Evolutionary conservation across 495 filamentous ascomycete species (phyloP).

Genomic region (Xylaria castorea): DNA sequence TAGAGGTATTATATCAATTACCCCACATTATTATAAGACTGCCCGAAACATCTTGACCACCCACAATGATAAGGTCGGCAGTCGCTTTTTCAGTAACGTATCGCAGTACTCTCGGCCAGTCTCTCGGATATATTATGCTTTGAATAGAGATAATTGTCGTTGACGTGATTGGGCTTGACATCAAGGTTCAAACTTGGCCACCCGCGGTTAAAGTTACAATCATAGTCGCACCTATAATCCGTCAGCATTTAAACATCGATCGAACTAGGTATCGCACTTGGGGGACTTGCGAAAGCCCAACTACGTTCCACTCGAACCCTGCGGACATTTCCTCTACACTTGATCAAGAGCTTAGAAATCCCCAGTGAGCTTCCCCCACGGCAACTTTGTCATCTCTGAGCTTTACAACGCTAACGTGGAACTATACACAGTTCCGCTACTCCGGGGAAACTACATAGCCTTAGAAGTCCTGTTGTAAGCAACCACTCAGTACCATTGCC

Average conservation of each 20-base stretch:
- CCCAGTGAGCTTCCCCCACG: neutral
- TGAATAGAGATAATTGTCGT: no score
- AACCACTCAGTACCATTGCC: neutral
- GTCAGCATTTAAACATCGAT: neutral
- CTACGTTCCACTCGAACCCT: neutral
- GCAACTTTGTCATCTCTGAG: neutral
- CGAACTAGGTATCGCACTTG: neutral
- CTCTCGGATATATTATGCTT: neutral
- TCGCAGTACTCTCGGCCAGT: neutral
- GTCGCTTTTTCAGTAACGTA: neutral
- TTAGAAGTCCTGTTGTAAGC: neutral
- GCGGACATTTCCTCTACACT: neutral
- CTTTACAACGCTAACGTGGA: neutral
- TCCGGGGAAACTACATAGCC: neutral
- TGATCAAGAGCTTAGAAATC: neutral
- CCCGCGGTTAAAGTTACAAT: neutral
- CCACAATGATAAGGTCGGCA: neutral
- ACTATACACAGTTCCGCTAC: neutral
- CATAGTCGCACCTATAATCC: neutral
- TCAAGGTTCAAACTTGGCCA: neutral
- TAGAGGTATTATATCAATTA: neutral
- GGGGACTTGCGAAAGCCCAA: neutral
- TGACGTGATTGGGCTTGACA: neutral
- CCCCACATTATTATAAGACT: neutral
- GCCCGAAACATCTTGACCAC: neutral